Conservation (phyloP, 805 yeast genomes). For the Saccharomycopsis sp. region DNA sequence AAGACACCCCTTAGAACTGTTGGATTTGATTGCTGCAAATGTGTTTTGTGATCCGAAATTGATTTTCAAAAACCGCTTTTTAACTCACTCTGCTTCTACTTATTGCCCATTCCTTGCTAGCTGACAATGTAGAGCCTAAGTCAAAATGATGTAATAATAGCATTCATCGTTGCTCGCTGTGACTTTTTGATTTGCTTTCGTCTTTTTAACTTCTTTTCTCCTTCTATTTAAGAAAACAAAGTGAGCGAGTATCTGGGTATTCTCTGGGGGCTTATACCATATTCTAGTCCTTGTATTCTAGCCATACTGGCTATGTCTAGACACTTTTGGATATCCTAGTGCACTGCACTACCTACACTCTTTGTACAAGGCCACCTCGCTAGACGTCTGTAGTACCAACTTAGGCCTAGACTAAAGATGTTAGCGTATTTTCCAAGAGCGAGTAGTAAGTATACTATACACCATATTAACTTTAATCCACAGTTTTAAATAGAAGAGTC, state of each 20-base stretch:
- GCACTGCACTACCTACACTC: too few relatives aligned
- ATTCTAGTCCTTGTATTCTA: too few relatives aligned
- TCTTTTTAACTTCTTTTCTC: neutral
- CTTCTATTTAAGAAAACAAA: neutral
- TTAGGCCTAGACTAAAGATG: neutral
- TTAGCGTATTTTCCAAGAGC: neutral
- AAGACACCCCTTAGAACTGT: neutral
- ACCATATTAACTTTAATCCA: neutral
- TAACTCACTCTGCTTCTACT: neutral
- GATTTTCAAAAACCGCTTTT: neutral
- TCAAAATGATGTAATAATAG: too few relatives aligned
- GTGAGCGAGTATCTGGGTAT: neutral
- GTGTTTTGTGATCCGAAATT: neutral
- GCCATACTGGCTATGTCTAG: too few relatives aligned
- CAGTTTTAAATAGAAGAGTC: neutral
- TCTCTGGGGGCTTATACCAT: too few relatives aligned
- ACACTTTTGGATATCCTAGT: too few relatives aligned
- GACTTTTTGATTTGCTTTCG: neutral
- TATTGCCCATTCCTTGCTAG: neutral
- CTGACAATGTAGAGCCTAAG: neutral
- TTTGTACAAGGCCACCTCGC: neutral
- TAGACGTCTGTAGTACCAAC: neutral
- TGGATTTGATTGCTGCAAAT: neutral
- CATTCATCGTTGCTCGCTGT: neutral
- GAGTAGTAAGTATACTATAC: neutral